Evolutionary conservation across 2,329 filamentous ascomycete genomes (phyloP).

Genomic region (Colletotrichum plurivorum): DNA sequence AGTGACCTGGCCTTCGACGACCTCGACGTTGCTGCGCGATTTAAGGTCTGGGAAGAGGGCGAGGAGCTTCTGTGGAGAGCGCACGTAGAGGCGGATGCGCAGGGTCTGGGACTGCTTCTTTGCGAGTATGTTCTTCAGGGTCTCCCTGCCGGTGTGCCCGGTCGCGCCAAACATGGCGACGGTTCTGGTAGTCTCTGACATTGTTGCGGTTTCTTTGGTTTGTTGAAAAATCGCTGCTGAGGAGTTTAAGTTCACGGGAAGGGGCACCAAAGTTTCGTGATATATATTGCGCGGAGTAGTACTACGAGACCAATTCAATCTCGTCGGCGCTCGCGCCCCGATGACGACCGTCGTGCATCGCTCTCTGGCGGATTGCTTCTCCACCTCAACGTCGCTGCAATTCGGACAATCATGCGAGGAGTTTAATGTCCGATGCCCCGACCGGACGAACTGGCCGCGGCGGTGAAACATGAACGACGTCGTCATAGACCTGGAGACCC

Average conservation of each 20-base stretch:
- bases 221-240: too few species aligned
- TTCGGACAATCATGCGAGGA: not conserved
- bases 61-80: slow-evolving; percentile 21
- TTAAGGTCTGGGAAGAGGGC: slow-evolving; percentile 11
- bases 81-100: slow-evolving; percentile 22
- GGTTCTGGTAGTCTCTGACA: slow-evolving; percentile 9
- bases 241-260: too few species aligned
- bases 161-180: slow-evolving; percentile 36
- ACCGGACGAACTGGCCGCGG: not conserved
- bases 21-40: not conserved
- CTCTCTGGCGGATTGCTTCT: not conserved
- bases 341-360: not conserved
- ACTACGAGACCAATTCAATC: not conserved
- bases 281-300: not conserved
- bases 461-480: not conserved
- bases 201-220: not conserved
- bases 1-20: slow-evolving; percentile 34
- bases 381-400: not conserved
- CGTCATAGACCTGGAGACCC: slow-evolving; percentile 17
- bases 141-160: slow-evolving; percentile 32
- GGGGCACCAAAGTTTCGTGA: not conserved
- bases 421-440: not conserved
- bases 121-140: slow-evolving; percentile 21
- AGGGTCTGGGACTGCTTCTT: slow-evolving; percentile 8
- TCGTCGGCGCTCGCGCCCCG: not conserved